Evolutionary conservation across 2,329 filamentous ascomycete genomes (phyloP), one percentile per base, ranked within the genome.

Genomic region (Aschersonia sp.): DNA sequence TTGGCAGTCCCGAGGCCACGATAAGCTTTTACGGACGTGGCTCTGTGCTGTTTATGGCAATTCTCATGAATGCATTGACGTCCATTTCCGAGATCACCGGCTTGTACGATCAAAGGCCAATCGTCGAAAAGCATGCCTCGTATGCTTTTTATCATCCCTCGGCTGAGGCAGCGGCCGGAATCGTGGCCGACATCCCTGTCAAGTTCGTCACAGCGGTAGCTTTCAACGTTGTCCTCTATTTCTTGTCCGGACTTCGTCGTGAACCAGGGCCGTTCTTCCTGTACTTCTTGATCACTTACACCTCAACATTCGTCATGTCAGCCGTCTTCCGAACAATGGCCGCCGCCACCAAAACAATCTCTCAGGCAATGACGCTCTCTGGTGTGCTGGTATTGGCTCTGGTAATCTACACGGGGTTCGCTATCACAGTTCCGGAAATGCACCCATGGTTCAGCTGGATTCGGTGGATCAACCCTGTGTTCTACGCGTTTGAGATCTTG

Each of bases 371-470:
- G 67, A 66, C 68, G 0, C 58, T 73, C 2, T 67, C 74, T 0
- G 73, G 73, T 29, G 62, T 80, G 0, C 54, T 79, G 52, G 75
- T 82, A 9, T 59, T 84, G 20, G 73, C 74, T 10, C 69, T 85
- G 4, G 71, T 81, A 55, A 79, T 71, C 30, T 73, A 72, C 59
- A 81, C 80, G 0, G 80, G 77, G 49, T 81, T 82, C 56, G 64
- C 69, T 31, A 69, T 77, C 35, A 57, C 65, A 0, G 59, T 65
- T 2, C 65, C 67, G 0, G 54, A 83, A 56, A 88, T 84, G 82
- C 73, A 80, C 29, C 75, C 74, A 0, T 91, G 84, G 83, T 81
- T 84, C 45, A 68, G 77, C 31, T 89, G 85, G 85, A 82, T 89
- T 47, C 76, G 80, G 31, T 88, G 81, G 65, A 70, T 89, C 46